Conservation (phyloP, 257 asterid species). For the Scutellaria minor region DNA sequence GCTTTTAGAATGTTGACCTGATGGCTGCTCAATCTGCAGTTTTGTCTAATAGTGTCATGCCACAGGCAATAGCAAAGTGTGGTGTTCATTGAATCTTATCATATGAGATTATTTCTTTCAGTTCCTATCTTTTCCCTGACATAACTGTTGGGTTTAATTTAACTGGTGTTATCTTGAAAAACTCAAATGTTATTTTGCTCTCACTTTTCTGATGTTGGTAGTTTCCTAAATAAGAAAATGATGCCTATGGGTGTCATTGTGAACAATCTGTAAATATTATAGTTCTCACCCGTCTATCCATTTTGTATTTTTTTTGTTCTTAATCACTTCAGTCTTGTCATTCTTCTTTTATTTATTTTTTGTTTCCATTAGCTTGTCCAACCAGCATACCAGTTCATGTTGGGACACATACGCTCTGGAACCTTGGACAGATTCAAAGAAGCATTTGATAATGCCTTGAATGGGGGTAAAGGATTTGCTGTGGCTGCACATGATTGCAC, state of each 20-base stretch:
- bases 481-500: conserved; percentile 78
- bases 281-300: conserved; percentile 11
- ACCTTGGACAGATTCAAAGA: conserved; percentile 74
- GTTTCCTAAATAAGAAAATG: conserved; percentile 12
- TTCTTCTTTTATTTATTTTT: conserved; percentile 1
- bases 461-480: conserved; percentile 80
- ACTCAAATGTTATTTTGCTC: conserved; percentile 10
- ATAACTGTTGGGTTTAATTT: background rate
- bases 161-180: background rate
- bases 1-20: conserved; percentile 8
- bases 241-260: background rate
- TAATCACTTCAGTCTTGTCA: conserved; percentile 16
- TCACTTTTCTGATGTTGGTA: conserved; percentile 11
- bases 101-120: background rate
- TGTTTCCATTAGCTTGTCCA: conserved; percentile 74
- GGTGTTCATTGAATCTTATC: background rate
- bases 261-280: conserved; percentile 4
- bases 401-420: conserved; percentile 89
- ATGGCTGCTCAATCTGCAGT: conserved; percentile 6
- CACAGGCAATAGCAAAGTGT: conserved; percentile 4
- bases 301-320: too few species aligned
- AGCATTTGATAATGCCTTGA: conserved; percentile 70
- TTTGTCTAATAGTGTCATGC: background rate
- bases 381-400: conserved; percentile 83
- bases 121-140: background rate